A percentile compares a stretch with the other conserved stretches of the same genome.
These are phyloP conservation scores for Phlegmacium glaucopus DNA, from an alignment of 768 basidiomycete species.

Conservation along the genomic window DNA sequence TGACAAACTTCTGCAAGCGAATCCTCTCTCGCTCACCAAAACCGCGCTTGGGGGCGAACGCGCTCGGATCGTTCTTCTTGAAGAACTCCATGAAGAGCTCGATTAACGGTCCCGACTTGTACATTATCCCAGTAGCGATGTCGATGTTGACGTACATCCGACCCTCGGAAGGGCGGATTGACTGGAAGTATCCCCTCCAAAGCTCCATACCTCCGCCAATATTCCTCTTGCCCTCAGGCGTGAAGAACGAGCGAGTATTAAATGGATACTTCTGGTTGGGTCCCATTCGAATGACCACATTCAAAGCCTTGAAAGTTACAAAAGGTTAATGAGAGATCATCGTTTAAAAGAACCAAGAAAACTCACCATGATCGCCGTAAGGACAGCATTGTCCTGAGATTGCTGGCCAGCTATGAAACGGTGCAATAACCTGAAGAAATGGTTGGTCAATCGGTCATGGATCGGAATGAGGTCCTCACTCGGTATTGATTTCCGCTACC, in stretches of 20 bases:
- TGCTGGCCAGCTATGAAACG: slow-evolving; percentile 63
- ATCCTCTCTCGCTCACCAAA: slow-evolving; percentile 54
- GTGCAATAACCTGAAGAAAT: slow-evolving; percentile 45
- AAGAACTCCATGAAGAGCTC: slow-evolving; percentile 56
- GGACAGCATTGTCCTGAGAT: slow-evolving; percentile 59
- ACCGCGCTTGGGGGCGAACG: slow-evolving; percentile 27
- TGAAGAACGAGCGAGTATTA: slow-evolving; percentile 78
- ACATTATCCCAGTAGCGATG: slow-evolving; percentile 77
- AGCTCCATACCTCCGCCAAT: slow-evolving; percentile 63
- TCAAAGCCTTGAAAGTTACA: slow-evolving; percentile 50
- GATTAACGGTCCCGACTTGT: slow-evolving; percentile 57
- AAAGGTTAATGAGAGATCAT: neutral
- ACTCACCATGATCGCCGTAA: slow-evolving; percentile 58
- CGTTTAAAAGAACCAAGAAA: neutral
- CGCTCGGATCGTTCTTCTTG: slow-evolving; percentile 3
- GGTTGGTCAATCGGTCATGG: neutral
- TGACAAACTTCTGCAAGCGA: slow-evolving; percentile 33
- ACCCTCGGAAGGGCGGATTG: slow-evolving; percentile 63
- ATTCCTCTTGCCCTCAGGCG: slow-evolving; percentile 44
- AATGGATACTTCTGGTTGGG: slow-evolving; percentile 67
- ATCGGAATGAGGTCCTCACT: slow-evolving; percentile 18
- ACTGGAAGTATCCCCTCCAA: slow-evolving; percentile 83
- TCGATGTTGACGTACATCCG: slow-evolving; percentile 73
- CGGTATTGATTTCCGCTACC: slow-evolving; percentile 42
- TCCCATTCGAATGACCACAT: slow-evolving; percentile 75